A percentile compares a stretch with the other conserved stretches of the same genome.
These are phyloP conservation scores for Globisporangium iwayamae DNA, from an alignment of 352 stramenopile species.

Conservation along the genomic window DNA sequence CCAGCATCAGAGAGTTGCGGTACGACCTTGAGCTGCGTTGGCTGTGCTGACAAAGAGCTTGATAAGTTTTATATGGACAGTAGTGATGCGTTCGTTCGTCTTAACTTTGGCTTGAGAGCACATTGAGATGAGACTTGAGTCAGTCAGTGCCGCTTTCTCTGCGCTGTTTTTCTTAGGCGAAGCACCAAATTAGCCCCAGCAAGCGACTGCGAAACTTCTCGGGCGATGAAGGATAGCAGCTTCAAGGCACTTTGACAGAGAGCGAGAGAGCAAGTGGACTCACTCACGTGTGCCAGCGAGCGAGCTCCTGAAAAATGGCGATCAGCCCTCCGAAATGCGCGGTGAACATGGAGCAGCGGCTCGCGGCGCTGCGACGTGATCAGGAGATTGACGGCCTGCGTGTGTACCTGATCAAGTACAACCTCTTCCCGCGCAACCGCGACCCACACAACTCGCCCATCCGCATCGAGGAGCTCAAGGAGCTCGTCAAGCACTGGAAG, in stretches of 20 bases:
- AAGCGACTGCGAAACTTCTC: neutral
- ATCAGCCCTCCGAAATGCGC: slow-evolving; percentile 80
- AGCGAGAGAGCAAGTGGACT: neutral
- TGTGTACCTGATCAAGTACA: slow-evolving; percentile 86
- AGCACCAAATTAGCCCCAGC: neutral
- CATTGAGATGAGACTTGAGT: neutral
- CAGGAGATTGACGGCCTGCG: slow-evolving; percentile 82
- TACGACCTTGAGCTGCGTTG: neutral
- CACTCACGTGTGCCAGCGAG: too few species aligned
- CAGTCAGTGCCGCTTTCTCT: neutral
- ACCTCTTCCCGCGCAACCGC: slow-evolving; percentile 79
- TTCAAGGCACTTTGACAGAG: neutral
- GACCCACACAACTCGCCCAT: slow-evolving; percentile 86
- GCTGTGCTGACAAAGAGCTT: neutral
- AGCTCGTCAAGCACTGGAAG: slow-evolving; percentile 91
- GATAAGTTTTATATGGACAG: slow-evolving; percentile 2
- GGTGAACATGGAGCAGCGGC: slow-evolving; percentile 83
- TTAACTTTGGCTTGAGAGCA: neutral
- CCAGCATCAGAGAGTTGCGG: neutral
- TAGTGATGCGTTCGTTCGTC: neutral
- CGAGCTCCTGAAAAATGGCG: slow-evolving; percentile 33
- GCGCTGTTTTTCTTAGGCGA: neutral
- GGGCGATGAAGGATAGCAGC: neutral
- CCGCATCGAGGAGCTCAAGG: slow-evolving; percentile 88
- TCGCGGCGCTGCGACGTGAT: slow-evolving; percentile 70